Conservation (phyloP, 2,329 filamentous ascomycete genomes). For the Penicillium sp. region DNA sequence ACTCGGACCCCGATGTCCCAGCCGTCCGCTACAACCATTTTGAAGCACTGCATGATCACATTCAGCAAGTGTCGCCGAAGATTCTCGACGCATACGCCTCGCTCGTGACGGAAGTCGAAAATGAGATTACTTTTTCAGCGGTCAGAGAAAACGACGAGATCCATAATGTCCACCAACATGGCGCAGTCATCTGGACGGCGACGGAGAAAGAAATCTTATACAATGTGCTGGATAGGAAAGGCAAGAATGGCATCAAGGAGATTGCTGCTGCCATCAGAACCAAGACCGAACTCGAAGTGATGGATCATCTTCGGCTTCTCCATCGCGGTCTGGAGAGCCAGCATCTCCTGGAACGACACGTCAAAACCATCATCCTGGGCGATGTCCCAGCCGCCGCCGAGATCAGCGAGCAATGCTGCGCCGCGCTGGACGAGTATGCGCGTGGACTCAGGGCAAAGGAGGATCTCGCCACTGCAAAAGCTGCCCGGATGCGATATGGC, state of each 20-base stretch:
- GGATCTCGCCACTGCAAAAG: conserved; percentile 61
- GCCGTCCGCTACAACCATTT: conserved; percentile 4
- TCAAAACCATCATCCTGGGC: conserved; percentile 47
- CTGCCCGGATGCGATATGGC: conserved; percentile 64
- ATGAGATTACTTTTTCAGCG: conserved; percentile 25
- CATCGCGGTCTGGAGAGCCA: conserved; percentile 52
- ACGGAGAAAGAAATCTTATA: conserved; percentile 74
- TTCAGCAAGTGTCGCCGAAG: conserved; percentile 34
- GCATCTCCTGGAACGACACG: conserved; percentile 36
- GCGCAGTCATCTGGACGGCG: conserved; percentile 68
- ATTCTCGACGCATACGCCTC: conserved; percentile 55
- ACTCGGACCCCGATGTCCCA: background rate
- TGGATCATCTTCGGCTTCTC: conserved; percentile 68
- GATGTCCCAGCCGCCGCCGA: conserved; percentile 74
- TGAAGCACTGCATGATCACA: conserved; percentile 6
- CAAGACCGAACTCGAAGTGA: conserved; percentile 75
- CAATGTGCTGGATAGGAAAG: conserved; percentile 63
- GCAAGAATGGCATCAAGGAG: conserved; percentile 61
- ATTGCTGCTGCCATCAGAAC: conserved; percentile 66
- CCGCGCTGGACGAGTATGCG: conserved; percentile 67
- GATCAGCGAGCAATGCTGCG: conserved; percentile 66
- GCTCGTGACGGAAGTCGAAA: conserved; percentile 60
- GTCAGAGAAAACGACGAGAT: conserved; percentile 18
- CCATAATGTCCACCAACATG: conserved; percentile 61
- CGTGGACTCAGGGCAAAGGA: conserved; percentile 67